Evolutionary conservation across 371 early-diverging fungal genomes (phyloP).

Genomic region (Chytridium lagenaria): DNA sequence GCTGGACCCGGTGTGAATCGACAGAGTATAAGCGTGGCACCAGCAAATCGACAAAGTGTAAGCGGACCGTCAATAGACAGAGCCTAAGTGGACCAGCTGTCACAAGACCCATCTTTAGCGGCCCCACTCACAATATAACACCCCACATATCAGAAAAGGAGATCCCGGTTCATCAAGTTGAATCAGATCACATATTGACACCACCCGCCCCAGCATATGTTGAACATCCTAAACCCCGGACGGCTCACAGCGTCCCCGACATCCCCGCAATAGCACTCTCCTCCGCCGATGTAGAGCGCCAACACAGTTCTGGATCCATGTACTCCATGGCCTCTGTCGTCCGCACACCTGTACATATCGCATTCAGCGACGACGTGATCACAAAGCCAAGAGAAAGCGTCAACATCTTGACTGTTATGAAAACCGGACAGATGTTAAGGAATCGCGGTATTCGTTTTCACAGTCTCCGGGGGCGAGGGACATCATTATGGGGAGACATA

Average conservation of each 20-base stretch:
- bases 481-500: constrained; percentile 34
- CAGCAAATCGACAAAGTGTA: too few species aligned
- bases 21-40: too few species aligned
- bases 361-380: not conserved
- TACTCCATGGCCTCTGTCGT: constrained; percentile 18
- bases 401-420: constrained; percentile 40
- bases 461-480: constrained; percentile 45
- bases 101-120: too few species aligned
- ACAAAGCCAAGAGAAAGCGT: not conserved
- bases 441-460: constrained; percentile 53
- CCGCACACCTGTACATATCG: constrained; percentile 1
- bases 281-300: constrained; percentile 6
- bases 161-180: too few species aligned
- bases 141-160: too few species aligned
- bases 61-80: too few species aligned
- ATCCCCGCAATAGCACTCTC: constrained; percentile 6
- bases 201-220: not conserved
- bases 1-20: too few species aligned
- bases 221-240: too few species aligned
- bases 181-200: not conserved
- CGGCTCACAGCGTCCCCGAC: constrained; percentile 14
- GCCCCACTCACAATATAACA: too few species aligned
- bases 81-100: too few species aligned
- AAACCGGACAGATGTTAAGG: constrained; percentile 39
- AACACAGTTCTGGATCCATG: constrained; percentile 17